Conservation (phyloP, 1,284 basidiomycete genomes). For the Pseudozyma tsukubaensis region DNA sequence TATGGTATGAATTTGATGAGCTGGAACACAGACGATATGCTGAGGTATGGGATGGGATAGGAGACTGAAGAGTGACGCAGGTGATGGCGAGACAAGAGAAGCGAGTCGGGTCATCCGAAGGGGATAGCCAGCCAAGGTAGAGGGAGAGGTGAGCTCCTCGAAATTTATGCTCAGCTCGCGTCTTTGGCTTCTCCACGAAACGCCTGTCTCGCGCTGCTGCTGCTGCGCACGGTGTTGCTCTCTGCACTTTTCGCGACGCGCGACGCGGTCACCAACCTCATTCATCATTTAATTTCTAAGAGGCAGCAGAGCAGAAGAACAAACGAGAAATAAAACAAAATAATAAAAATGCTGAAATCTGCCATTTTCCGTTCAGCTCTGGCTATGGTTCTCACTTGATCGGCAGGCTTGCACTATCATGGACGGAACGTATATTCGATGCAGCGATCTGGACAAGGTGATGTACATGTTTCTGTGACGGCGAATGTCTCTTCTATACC, state of each 20-base stretch:
- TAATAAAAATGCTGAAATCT: not conserved
- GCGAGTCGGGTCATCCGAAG: conserved; percentile 6
- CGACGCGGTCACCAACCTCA: conserved; percentile 34
- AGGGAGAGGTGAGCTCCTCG: not conserved
- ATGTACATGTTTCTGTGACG: no score
- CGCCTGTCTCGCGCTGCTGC: not conserved
- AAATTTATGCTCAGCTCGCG: conserved; percentile 17
- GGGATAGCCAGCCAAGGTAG: not conserved
- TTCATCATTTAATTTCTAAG: conserved; percentile 7
- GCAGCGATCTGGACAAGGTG: no score
- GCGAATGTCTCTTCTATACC: not conserved
- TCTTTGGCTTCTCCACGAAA: conserved; percentile 8
- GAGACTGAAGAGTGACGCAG: conserved; percentile 3
- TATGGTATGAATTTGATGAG: not conserved
- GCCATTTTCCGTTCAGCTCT: not conserved
- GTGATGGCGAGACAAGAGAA: not conserved
- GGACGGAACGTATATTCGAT: no score
- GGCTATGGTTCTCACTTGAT: no score
- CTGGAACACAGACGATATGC: conserved; percentile 3
- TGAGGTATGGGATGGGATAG: not conserved
- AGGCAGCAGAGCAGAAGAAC: not conserved
- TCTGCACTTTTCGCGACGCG: conserved; percentile 44
- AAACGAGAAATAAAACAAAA: not conserved
- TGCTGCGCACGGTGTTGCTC: conserved; percentile 6
- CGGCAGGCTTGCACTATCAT: no score